A percentile compares a stretch with the other conserved stretches of the same genome.
phyloP scores from a whole-genome alignment of 257 asterid genomes.

The Anisodus tanguticus region DNA sequence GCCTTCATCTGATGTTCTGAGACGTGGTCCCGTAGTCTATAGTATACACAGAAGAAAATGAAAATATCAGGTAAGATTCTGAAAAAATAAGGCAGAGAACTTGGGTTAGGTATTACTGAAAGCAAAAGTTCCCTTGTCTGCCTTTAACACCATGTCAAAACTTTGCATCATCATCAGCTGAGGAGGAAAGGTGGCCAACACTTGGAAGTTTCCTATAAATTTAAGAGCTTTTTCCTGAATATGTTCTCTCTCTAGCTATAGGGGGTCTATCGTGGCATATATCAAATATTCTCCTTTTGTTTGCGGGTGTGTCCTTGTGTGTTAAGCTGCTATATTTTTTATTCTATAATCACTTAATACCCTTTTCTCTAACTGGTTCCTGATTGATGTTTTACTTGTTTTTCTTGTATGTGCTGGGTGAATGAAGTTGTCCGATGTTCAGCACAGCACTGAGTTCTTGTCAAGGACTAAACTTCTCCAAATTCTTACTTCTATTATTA shows the following conservation, averaged over 20 bases:
- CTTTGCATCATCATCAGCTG: not conserved
- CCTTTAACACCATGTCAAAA: not conserved
- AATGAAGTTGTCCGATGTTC: constrained; percentile 86
- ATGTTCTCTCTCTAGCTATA: not conserved
- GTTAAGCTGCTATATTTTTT: not conserved
- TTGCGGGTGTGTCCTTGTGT: not conserved
- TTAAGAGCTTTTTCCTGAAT: constrained; percentile 10
- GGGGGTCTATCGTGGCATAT: not conserved
- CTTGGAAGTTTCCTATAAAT: not conserved
- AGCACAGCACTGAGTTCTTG: constrained; percentile 77
- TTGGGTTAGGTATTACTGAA: constrained; percentile 14
- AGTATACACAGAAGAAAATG: not conserved
- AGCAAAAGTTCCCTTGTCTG: not conserved
- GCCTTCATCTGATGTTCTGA: not conserved
- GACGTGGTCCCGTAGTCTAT: not conserved
- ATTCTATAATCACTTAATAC: not conserved
- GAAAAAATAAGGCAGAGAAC: not conserved
- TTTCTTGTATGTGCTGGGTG: constrained; percentile 33
- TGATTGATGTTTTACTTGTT: not conserved
- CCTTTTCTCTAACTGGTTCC: constrained; percentile 26
- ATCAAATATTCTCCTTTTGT: not conserved
- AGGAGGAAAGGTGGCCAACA: not conserved
- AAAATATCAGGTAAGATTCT: not conserved
- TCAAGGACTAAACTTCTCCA: constrained; percentile 75
- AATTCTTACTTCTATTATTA: constrained; percentile 82